Percentiles rank a stretch among this genome's conserved stretches.
phyloP scores from a whole-genome alignment of 75 land plant species.

The Cupressus sempervirens region DNA sequence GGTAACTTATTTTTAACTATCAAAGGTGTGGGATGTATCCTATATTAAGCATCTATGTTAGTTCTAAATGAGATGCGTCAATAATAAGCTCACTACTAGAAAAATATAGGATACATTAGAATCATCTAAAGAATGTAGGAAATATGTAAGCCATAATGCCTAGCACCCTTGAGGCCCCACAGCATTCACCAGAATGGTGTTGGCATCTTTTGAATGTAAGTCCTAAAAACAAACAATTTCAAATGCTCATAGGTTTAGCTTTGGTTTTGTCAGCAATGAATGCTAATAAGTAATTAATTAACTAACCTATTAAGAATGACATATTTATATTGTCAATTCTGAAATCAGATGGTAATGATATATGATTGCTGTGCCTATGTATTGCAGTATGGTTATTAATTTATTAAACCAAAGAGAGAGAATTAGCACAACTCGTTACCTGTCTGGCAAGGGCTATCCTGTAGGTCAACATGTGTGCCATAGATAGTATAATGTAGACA shows the following conservation, averaged over 20 bases:
- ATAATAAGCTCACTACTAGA: no score
- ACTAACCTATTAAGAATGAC: not conserved
- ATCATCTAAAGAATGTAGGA: no score
- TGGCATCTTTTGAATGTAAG: no score
- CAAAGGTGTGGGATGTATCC: no score
- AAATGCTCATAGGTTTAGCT: not conserved
- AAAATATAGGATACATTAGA: no score
- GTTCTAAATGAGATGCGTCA: no score
- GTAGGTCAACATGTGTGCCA: conserved; percentile 43
- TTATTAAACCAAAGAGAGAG: not conserved
- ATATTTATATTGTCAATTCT: not conserved
- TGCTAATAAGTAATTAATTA: not conserved
- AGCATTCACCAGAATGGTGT: no score
- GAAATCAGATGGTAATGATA: not conserved
- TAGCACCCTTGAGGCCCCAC: no score
- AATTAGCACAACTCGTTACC: conserved; percentile 22
- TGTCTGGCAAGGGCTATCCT: conserved; percentile 39
- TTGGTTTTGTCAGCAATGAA: not conserved
- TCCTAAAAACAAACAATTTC: no score
- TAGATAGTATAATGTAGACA: conserved; percentile 45
- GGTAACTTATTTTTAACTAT: no score
- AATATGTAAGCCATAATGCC: no score
- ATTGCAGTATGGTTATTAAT: not conserved
- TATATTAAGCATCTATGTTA: no score
- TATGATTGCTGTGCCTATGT: not conserved